Evolutionary conservation across 768 basidiomycete species (phyloP), one percentile per base, ranked within the genome.

Genomic region (Boletus insuetus): DNA sequence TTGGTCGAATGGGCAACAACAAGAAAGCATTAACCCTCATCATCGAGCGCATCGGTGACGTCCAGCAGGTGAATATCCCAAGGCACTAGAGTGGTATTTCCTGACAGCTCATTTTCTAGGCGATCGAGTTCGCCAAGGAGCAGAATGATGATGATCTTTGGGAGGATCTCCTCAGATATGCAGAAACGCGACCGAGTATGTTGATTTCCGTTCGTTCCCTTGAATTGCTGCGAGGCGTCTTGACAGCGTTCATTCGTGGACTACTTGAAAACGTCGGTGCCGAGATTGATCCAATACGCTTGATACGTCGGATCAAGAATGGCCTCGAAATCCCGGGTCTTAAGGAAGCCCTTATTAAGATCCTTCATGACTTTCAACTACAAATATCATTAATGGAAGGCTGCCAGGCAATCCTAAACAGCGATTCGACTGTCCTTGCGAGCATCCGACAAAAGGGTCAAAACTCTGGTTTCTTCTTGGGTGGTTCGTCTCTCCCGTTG

Each of bases 91-190:
- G n/a, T 38, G 17, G 7, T 41, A 2, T 31, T 12, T 43, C 44
- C 45, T 61, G 19, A 66, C 46, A 34, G 2, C 14, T 19, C 31
- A 10, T 34, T 20, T 34, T 37, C 1, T 42, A 94, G 92, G 94
- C 96, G 4, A 98, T 99, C 64, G 96, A 98, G 55, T 99, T 99
- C 59, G 96, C 95, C 3, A 96, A 95, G 65, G 94, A 98, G 69
- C 96, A 98, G 69, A 88, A 86, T 49, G 97, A 98, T 59, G 88
- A 94, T 57, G 97, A 98, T 68, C 82, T 99, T 0, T 99, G 96
- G 97, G 96, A 98, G 64, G 96, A 98, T 67, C 79, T 99, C 10
- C 74, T 99, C 26, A 85, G 80, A 56, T 98, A 98, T 64, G 96
- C 95, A 0, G 97, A 98, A 70, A 95, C 91, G 12, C 78, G 94